Base-by-base conservation (phyloP, 1,284 basidiomycete species). In the Rhizoctonia solani region DNA sequence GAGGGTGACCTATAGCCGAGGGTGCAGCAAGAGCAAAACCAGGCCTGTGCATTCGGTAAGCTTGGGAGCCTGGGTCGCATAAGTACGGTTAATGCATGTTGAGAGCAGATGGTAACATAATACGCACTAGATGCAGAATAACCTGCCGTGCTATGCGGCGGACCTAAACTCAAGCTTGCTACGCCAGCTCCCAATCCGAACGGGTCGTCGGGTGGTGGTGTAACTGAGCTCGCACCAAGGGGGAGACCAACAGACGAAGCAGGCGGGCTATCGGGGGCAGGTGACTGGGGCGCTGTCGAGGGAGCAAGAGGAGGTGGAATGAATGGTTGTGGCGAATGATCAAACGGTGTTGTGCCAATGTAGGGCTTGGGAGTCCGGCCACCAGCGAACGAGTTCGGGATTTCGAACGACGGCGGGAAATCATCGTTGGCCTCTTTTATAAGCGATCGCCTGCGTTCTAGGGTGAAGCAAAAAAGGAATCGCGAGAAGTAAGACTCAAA, bases 61-160 rank as follows among this genome's bases (percentile, higher is more conserved):
- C 32, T 34, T 63, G 59, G 9, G 59, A 50, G 27, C 50, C 61
- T 66, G 39, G 19, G 14, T 23, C 25, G 11, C 9, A 37, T 32
- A 19, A 13, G n/a, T n/a, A n/a, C n/a, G n/a, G n/a, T n/a, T n/a
- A n/a, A n/a, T n/a, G n/a, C n/a, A n/a, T n/a, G n/a, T n/a, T n/a
- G n/a, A n/a, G n/a, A n/a, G n/a, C n/a, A n/a, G n/a, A n/a, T n/a
- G n/a, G 39, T 39, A 54, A 37, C 42, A 34, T 11, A 39, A 21
- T 59, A 66, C 61, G 50, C 39, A 66, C 61, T 50, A 66, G 61
- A 49, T 66, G 61, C 61, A 53, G 61, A 66, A 34, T 66, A 66
- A 34, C 46, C 39, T 46, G 61, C 61, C 54, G 61, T 50, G 42
- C 61, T 66, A 23, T 50, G 61, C 25, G 61, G 50, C 16, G 49